Evolutionary conservation across 306 rosid genomes (phyloP).

Genomic region (Fragaria iinumae): DNA sequence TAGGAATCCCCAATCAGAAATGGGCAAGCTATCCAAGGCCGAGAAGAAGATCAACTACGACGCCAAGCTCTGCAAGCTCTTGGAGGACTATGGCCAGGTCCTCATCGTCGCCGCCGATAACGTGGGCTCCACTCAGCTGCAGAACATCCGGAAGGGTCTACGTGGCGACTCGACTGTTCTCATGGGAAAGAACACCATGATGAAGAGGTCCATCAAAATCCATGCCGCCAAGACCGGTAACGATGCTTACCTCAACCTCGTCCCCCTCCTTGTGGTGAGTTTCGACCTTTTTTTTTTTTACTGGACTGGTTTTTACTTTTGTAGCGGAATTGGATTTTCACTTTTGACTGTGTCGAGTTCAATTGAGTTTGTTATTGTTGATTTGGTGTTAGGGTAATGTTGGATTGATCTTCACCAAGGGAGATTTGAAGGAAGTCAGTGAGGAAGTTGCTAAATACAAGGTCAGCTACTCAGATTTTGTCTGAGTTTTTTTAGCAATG

Average conservation of each 20-base stretch:
- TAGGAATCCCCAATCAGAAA: neutral
- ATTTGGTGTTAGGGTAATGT: constrained; percentile 63
- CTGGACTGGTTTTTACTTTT: neutral
- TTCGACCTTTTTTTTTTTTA: no score
- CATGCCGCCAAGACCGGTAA: constrained; percentile 79
- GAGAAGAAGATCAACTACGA: constrained; percentile 79
- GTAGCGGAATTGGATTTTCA: neutral
- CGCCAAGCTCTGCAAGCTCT: constrained; percentile 62
- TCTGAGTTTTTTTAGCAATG: no score
- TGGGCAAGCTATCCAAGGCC: constrained; percentile 72
- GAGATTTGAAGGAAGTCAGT: constrained; percentile 91
- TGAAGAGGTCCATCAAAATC: constrained; percentile 73
- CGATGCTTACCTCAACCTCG: constrained; percentile 53
- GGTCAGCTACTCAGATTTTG: constrained; percentile 31
- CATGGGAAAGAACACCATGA: constrained; percentile 99
- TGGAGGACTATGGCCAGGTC: constrained; percentile 70
- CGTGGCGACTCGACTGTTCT: constrained; percentile 86
- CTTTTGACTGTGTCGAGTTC: neutral
- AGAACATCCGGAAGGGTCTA: constrained; percentile 69
- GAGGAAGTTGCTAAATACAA: constrained; percentile 96
- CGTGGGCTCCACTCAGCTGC: constrained; percentile 88
- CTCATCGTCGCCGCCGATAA: constrained; percentile 84
- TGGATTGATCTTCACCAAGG: constrained; percentile 85
- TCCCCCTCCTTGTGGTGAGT: constrained; percentile 78
- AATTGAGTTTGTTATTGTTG: neutral